A percentile compares a stretch with the other conserved stretches of the same genome.
These are phyloP conservation scores for Diddensiella santjacobensis DNA, from an alignment of 805 yeast genomes.

Conservation along the genomic window DNA sequence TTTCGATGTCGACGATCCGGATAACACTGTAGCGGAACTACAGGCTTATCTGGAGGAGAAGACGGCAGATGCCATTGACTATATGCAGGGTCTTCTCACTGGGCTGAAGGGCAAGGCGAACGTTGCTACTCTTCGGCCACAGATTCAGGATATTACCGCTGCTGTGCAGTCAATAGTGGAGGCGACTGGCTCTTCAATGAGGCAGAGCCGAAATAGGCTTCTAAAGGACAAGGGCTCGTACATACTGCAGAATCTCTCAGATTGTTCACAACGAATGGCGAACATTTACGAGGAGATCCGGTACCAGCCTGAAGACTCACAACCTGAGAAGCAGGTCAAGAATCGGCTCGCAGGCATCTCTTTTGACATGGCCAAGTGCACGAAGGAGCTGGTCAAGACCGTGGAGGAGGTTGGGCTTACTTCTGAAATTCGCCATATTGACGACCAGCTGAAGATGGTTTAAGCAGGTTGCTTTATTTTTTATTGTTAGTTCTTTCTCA, in stretches of 20 bases:
- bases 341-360: slow-evolving; percentile 95
- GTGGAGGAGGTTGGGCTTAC: slow-evolving; percentile 91
- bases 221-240: slow-evolving; percentile 88
- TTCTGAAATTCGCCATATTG: slow-evolving; percentile 78
- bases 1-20: slow-evolving; percentile 82
- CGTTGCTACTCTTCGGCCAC: slow-evolving; percentile 65
- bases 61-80: slow-evolving; percentile 84
- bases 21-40: slow-evolving; percentile 79
- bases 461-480: neutral
- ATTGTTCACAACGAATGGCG: slow-evolving; percentile 81
- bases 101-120: slow-evolving; percentile 53
- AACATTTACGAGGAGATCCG: slow-evolving; percentile 50
- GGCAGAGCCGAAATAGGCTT: slow-evolving; percentile 78
- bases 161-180: slow-evolving; percentile 86
- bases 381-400: slow-evolving; percentile 91
- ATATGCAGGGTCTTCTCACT: slow-evolving; percentile 75
- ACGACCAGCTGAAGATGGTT: slow-evolving; percentile 41
- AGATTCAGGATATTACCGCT: slow-evolving; percentile 69
- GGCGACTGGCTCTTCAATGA: slow-evolving; percentile 84
- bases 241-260: slow-evolving; percentile 82
- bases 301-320: slow-evolving; percentile 37
- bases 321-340: slow-evolving; percentile 84
- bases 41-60: slow-evolving; percentile 86
- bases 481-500: neutral
- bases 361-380: slow-evolving; percentile 93